Percentiles rank a stretch among this genome's conserved stretches.
Evolutionary conservation across 2,329 filamentous ascomycete genomes (phyloP).

Genomic region (Torrubiellomyces zombiae): DNA sequence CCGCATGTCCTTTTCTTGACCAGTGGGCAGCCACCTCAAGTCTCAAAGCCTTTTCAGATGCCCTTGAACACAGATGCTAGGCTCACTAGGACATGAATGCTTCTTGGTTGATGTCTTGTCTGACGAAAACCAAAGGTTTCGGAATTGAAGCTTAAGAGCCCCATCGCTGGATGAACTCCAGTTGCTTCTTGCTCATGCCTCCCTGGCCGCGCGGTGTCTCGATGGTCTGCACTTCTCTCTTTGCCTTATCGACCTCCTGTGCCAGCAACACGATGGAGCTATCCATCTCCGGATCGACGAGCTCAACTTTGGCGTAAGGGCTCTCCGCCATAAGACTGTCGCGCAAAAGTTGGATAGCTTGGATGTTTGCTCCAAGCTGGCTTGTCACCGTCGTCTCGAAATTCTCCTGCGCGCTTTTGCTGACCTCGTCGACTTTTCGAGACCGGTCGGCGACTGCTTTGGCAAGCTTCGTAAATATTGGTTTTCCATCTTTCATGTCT

Average conservation of each 20-base stretch:
- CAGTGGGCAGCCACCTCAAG: too few species aligned
- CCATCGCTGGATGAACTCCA: conserved; percentile 27
- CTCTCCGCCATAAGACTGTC: conserved; percentile 38
- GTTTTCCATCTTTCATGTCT: too few species aligned
- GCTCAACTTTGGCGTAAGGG: conserved; percentile 26
- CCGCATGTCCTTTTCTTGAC: too few species aligned
- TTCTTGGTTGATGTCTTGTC: too few species aligned
- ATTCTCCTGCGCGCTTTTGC: conserved; percentile 27
- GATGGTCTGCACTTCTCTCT: conserved; percentile 19
- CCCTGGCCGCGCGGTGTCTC: conserved; percentile 19
- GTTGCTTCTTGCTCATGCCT: conserved; percentile 29
- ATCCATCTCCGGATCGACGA: conserved; percentile 37
- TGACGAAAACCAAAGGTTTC: too few species aligned
- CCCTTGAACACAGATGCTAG: too few species aligned
- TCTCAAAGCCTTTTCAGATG: too few species aligned
- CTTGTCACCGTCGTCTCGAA: conserved; percentile 27
- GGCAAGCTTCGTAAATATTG: too few species aligned
- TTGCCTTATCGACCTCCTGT: conserved; percentile 26
- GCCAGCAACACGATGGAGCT: conserved; percentile 28
- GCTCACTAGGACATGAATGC: too few species aligned
- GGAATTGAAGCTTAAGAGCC: too few species aligned
- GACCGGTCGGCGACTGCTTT: conserved; percentile 22
- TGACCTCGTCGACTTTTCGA: conserved; percentile 26
- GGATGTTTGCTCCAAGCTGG: conserved; percentile 28
- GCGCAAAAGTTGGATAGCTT: conserved; percentile 30